Conservation (phyloP, 73 alveolate species). For the Paramecium tetraurelia region DNA sequence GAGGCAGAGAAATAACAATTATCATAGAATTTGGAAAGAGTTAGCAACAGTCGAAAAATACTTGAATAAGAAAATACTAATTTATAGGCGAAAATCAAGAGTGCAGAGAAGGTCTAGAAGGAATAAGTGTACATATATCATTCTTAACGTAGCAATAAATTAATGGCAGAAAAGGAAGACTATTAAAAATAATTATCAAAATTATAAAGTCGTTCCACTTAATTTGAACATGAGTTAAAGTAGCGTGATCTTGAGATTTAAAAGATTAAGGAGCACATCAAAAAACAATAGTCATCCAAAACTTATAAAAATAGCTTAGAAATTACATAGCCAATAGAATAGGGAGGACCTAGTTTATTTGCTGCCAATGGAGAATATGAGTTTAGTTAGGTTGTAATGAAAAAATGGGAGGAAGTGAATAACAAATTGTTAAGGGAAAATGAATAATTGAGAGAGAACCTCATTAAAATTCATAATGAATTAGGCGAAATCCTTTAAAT, state of each 20-base stretch:
- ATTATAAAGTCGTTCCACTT: neutral
- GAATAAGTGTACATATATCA: neutral
- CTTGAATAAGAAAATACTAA: neutral
- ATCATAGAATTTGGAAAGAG: neutral
- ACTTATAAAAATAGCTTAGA: neutral
- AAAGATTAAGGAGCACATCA: neutral
- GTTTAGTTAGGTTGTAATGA: neutral
- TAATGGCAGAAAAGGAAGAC: neutral
- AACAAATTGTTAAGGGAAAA: neutral
- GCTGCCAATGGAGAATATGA: conserved; percentile 8
- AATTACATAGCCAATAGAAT: neutral
- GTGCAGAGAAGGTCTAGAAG: neutral
- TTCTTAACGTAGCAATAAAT: neutral
- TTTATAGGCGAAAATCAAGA: neutral
- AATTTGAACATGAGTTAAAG: conserved; percentile 17
- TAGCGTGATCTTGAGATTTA: neutral
- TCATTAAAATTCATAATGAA: conserved; percentile 6
- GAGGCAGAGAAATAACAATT: neutral
- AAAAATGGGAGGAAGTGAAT: conserved; percentile 22
- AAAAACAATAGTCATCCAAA: neutral
- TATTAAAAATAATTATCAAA: neutral
- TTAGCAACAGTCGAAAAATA: neutral
- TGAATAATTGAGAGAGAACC: neutral
- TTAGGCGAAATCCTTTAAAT: neutral
- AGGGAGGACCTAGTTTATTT: neutral